Evolutionary conservation across 305 asterid species (phyloP).

Genomic region (Rubia tinctorum): DNA sequence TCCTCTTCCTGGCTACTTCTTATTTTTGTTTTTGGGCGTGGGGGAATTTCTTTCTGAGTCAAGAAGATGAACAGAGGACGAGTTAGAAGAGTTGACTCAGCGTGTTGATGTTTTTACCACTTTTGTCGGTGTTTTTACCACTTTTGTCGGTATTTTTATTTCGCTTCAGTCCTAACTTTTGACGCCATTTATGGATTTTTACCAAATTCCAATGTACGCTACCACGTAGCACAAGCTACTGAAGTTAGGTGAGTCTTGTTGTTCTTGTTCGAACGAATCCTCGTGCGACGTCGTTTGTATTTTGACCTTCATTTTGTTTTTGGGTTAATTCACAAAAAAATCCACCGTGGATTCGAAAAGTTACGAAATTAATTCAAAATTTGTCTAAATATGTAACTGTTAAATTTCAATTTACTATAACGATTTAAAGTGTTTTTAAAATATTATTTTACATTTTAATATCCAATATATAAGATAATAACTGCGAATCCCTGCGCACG

Average conservation of each 20-base stretch:
- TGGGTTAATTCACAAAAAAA: too few relatives aligned
- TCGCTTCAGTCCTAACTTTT: background rate
- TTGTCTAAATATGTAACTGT: too few relatives aligned
- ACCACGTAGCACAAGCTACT: background rate
- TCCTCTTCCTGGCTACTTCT: background rate
- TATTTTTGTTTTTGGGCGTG: background rate
- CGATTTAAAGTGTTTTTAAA: too few relatives aligned
- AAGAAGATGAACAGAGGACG: conserved; percentile 5
- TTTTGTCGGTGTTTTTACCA: too few relatives aligned
- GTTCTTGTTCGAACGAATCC: background rate
- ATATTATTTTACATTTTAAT: too few relatives aligned
- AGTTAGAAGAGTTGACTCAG: conserved; percentile 13
- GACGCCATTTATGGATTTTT: background rate
- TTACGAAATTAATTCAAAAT: too few relatives aligned
- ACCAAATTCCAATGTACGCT: background rate
- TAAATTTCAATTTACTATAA: too few relatives aligned
- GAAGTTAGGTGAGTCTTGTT: background rate
- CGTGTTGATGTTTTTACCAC: background rate
- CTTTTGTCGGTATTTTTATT: conserved; percentile 3
- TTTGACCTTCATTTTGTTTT: background rate
- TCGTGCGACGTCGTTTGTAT: background rate
- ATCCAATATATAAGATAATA: too few relatives aligned
- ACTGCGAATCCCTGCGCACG: too few relatives aligned
- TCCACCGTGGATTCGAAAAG: too few relatives aligned
- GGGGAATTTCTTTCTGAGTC: conserved; percentile 3